These are phyloP conservation scores for Podosphaera fusca DNA, from an alignment of 2,329 filamentous ascomycete species.

Conservation along the genomic window DNA sequence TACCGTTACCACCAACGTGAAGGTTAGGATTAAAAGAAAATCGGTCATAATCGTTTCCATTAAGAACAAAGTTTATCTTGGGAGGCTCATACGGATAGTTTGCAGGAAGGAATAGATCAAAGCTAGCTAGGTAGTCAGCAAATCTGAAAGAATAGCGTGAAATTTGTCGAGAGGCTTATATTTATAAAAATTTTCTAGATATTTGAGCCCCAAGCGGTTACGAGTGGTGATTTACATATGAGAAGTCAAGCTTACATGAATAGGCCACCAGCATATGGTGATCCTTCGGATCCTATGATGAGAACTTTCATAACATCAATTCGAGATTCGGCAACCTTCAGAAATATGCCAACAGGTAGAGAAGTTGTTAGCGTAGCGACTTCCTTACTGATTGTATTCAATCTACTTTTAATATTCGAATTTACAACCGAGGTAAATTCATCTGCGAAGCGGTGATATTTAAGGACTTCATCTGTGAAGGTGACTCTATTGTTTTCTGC, in stretches of 20 bases:
- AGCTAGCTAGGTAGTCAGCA: slow-evolving; percentile 3
- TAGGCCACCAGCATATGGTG: slow-evolving; percentile 9
- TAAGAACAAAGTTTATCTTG: slow-evolving; percentile 7
- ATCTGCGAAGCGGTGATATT: slow-evolving; percentile 3
- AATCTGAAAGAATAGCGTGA: background rate
- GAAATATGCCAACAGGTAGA: slow-evolving; percentile 8
- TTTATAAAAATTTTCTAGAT: background rate
- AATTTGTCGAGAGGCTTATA: background rate
- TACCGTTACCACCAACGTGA: slow-evolving; percentile 5
- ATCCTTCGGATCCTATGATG: slow-evolving; percentile 8
- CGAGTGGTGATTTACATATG: background rate
- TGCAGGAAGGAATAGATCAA: slow-evolving; percentile 8
- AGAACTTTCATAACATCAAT: slow-evolving; percentile 11
- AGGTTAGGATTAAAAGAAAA: slow-evolving; percentile 10
- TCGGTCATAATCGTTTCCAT: slow-evolving; percentile 7
- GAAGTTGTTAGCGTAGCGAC: slow-evolving; percentile 10
- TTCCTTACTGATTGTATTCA: slow-evolving; percentile 9
- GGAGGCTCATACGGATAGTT: slow-evolving; percentile 8
- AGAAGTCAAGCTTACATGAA: slow-evolving; percentile 6
- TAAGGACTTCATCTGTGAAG: slow-evolving; percentile 9
- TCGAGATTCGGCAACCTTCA: slow-evolving; percentile 9
- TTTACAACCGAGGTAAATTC: slow-evolving; percentile 2
- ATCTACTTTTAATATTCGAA: slow-evolving; percentile 4
- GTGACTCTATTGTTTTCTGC: slow-evolving; percentile 7
- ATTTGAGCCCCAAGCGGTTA: background rate